Evolutionary conservation across 1,284 basidiomycete species (phyloP).

Genomic region (Puccinia horiana): DNA sequence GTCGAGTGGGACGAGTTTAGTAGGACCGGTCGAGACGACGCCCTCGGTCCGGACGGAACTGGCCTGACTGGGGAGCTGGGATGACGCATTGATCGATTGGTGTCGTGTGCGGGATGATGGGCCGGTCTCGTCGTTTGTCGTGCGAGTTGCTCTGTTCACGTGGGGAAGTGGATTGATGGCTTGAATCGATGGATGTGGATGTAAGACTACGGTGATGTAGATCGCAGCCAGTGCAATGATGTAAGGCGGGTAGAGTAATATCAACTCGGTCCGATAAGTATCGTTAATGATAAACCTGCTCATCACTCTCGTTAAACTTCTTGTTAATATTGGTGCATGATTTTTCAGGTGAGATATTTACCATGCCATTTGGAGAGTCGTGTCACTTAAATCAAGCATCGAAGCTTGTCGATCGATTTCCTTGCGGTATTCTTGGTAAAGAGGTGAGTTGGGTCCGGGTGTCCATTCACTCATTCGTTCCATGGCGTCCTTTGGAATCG

Average conservation of each 20-base stretch:
- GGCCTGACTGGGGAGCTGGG: not conserved
- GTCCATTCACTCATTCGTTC: slow-evolving; percentile 45
- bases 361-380: slow-evolving; percentile 62
- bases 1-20: slow-evolving; percentile 68
- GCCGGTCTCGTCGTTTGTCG: not conserved
- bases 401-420: slow-evolving; percentile 54
- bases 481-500: slow-evolving; percentile 37
- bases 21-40: slow-evolving; percentile 53
- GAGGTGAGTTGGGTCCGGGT: not conserved
- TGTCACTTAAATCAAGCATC: slow-evolving; percentile 61
- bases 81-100: not conserved
- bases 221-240: slow-evolving; percentile 87
- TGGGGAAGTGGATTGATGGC: slow-evolving; percentile 37
- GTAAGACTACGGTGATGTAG: slow-evolving; percentile 65
- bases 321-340: not conserved
- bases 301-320: not conserved
- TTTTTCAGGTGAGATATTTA: no score
- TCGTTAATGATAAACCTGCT: slow-evolving; percentile 93
- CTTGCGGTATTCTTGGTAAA: slow-evolving; percentile 37
- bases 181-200: slow-evolving; percentile 47
- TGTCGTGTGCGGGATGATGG: slow-evolving; percentile 1
- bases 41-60: not conserved
- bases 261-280: slow-evolving; percentile 85
- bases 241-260: slow-evolving; percentile 88
- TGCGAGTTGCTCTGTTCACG: slow-evolving; percentile 47